Evolutionary conservation across 2,329 filamentous ascomycete species (phyloP), one percentile per base, ranked within the genome.

Genomic region (Fusarium buxicola): DNA sequence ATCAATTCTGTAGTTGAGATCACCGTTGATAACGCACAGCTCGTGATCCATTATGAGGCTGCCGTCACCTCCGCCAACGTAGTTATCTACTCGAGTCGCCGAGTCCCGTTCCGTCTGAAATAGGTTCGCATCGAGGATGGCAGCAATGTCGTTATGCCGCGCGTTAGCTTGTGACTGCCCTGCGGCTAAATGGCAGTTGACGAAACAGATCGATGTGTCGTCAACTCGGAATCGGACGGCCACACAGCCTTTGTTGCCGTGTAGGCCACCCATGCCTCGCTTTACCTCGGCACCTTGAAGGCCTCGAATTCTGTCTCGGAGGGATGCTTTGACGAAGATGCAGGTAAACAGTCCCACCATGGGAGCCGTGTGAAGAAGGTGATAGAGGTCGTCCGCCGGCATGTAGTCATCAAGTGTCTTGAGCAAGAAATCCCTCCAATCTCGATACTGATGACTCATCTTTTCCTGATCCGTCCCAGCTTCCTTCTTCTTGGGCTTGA

Each of bases 1-100:
- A 75, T 99, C 95, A 71, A 99, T 98, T 60, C 95, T 93, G 76
- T 99, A 99, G 77, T 99, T 99, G 45, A 99, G 84, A 74, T 99
- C 95, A 25, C 95, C 95, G 70, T 98, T 98, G 36, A 98, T 79
- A 43, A 99, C 88, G 75, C 94, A 97, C n/a, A 99, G 90, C 77
- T 99, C 95, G 73, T 99, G 95, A 72, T 99, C 95, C 55, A 98
- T 83, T 56, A 99, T 92, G 89, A 97, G 93, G 35, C 88, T 89
- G 7, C 95, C 95, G 73, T 99, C 95, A 39, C 95, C 95, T n/a
- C 95, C 95, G 24, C 92, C 92, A 7, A 93, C 86, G 72, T 90
- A 99, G 63, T 87, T 90, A 74, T 97, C 92, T 32, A 91, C 83
- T 7, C 92, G 86, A 5, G 85, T 81, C 5, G 80, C 83, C 1